Evolutionary conservation across 495 filamentous ascomycete species (phyloP), one percentile per base, ranked within the genome.

Genomic region (Aspergillus olivimuriae): DNA sequence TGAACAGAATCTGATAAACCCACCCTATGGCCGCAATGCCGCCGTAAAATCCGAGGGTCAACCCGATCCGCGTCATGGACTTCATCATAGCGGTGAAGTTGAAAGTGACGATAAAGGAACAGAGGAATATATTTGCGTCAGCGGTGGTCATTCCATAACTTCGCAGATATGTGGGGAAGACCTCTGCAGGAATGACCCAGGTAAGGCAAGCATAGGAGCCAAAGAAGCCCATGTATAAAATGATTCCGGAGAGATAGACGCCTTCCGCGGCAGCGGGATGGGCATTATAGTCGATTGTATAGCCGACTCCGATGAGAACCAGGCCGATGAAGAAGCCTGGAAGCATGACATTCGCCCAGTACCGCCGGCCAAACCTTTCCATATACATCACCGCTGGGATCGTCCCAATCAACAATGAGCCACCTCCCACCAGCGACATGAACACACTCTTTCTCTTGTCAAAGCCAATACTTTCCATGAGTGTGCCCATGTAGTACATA

Each of bases 381-480:
- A 82, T 82, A 48, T 74, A 73, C 46, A 80, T 49, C 34, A 79
- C 75, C 4, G 77, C 77, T 0, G 77, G 78, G 41, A 80, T 73
- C 10, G 76, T 73, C 19, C 76, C 76, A 19, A 82, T 51, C 4
- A 80, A 57, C 1, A 81, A 58, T 0, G 76, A 57, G n/a, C 73
- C 77, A 33, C 79, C 78, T 3, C 78, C 77, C 12, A 82, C 78
- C 1, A 83, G 65, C 4, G 75, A 78, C 78, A 81, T 81, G 62
- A 78, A 80, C 19, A 76, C 72, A 23, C 72, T 62, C 32, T 69
- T 54, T 34, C 69, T 63, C 19, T 62, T 50, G 43, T 72, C 59
- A 55, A 81, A 81, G 28, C 77, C 77, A 26, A 80, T 76, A 46
- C 72, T 67, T 33, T 56, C 56, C 74, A 82, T 78, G 5, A 83